Percentiles rank a stretch among this genome's conserved stretches.
Conservation (phyloP, 345 rosid species). For the Hypericum perforatum region DNA sequence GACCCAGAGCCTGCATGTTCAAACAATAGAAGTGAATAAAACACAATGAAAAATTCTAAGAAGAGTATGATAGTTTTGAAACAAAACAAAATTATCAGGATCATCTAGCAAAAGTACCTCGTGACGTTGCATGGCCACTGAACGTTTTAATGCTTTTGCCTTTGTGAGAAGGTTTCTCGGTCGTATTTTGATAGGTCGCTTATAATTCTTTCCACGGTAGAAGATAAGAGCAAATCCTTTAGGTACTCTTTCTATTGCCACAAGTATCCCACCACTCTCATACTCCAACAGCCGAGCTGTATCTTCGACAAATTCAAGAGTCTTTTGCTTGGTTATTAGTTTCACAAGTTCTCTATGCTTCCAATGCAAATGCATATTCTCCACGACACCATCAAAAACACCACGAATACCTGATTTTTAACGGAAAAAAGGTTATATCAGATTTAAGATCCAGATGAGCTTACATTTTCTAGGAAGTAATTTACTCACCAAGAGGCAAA, state of each 20-base stretch:
- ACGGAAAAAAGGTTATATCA: constrained; percentile 14
- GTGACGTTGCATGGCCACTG: constrained; percentile 92
- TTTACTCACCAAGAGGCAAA: constrained; percentile 69
- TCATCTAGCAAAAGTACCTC: constrained; percentile 46
- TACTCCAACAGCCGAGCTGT: constrained; percentile 81
- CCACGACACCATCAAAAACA: constrained; percentile 94
- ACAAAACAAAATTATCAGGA: constrained; percentile 6
- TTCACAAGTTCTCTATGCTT: constrained; percentile 97
- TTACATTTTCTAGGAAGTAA: constrained; percentile 4
- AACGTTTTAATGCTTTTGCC: constrained; percentile 92
- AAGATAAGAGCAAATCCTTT: constrained; percentile 87
- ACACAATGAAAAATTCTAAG: background rate
- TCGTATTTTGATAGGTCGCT: constrained; percentile 72
- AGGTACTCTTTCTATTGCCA: constrained; percentile 85
- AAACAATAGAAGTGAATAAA: constrained; percentile 7
- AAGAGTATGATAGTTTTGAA: constrained; percentile 7
- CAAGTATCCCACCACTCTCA: constrained; percentile 95
- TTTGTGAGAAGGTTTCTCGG: constrained; percentile 92
- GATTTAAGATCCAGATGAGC: constrained; percentile 5
- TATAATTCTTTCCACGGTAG: constrained; percentile 92
- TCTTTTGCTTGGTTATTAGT: constrained; percentile 87
- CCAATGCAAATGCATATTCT: constrained; percentile 99
- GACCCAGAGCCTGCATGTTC: constrained; percentile 72
- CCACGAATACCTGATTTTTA: constrained; percentile 79
- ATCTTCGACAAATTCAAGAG: constrained; percentile 84